phyloP scores from a whole-genome alignment of 345 rosid species.

The Ceriops decandra region DNA sequence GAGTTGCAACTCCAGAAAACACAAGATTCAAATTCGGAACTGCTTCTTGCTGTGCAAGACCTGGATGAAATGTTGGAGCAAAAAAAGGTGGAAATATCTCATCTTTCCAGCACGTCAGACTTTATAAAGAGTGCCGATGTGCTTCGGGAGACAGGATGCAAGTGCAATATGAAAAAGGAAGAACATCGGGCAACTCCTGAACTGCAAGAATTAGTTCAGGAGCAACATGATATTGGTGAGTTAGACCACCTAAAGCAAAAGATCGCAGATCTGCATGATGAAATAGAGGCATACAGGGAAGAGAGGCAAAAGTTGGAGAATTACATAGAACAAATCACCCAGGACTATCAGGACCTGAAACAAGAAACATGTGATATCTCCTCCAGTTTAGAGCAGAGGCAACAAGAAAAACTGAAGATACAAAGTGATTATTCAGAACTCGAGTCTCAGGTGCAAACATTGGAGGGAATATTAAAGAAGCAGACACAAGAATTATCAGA shows the following conservation, averaged over 20 bases:
- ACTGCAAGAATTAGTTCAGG: constrained; percentile 23
- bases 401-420: constrained; percentile 7
- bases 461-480: constrained; percentile 63
- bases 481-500: constrained; percentile 64
- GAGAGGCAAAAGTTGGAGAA: constrained; percentile 27
- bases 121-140: constrained; percentile 31
- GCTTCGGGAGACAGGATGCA: constrained; percentile 23
- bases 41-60: constrained; percentile 87
- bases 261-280: constrained; percentile 21
- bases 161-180: constrained; percentile 28
- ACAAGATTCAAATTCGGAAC: constrained; percentile 80
- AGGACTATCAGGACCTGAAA: constrained; percentile 21
- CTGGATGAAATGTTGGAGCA: constrained; percentile 74
- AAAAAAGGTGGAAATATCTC: constrained; percentile 40
- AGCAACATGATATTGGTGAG: constrained; percentile 16
- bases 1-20: constrained; percentile 82
- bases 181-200: constrained; percentile 25
- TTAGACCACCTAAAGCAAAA: constrained; percentile 17
- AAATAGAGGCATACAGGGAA: constrained; percentile 21
- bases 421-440: constrained; percentile 30
- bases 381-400: constrained; percentile 22
- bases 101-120: constrained; percentile 12
- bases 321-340: constrained; percentile 23
- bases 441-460: constrained; percentile 49
- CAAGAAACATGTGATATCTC: constrained; percentile 21